A percentile compares a stretch with the other conserved stretches of the same genome.
phyloP scores from a whole-genome alignment of 768 basidiomycete species.

The Suillus ampliporus region DNA sequence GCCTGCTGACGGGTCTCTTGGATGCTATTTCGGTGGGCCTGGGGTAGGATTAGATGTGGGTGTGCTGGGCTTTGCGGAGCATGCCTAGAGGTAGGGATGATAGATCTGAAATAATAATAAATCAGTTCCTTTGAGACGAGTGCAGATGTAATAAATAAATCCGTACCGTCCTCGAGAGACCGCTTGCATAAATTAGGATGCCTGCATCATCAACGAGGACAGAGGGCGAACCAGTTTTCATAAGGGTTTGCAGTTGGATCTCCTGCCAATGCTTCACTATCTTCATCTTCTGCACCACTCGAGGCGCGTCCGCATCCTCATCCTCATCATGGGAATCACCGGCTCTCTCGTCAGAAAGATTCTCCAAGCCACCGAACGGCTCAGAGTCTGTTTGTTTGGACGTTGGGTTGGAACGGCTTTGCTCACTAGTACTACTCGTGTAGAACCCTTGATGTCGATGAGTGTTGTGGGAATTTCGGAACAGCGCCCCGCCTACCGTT shows the following conservation, averaged over 20 bases:
- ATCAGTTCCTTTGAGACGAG: not conserved
- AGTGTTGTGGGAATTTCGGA: too few species aligned
- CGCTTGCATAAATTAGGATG: constrained; percentile 20
- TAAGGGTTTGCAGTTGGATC: constrained; percentile 14
- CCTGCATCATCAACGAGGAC: too few species aligned
- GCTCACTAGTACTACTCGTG: too few species aligned
- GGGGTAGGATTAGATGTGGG: constrained; percentile 29
- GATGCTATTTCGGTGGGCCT: constrained; percentile 87
- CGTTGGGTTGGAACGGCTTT: too few species aligned
- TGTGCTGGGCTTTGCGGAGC: constrained; percentile 65
- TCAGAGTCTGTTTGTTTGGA: not conserved
- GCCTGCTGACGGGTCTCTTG: constrained; percentile 81
- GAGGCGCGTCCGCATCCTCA: constrained; percentile 54
- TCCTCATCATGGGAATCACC: constrained; percentile 17
- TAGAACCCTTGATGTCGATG: too few species aligned
- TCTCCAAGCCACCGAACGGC: constrained; percentile 5
- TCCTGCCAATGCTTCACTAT: constrained; percentile 15
- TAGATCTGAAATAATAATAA: constrained; percentile 48
- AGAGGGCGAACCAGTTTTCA: constrained; percentile 20
- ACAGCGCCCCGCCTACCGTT: too few species aligned
- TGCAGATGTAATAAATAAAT: not conserved
- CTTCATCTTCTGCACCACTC: constrained; percentile 52
- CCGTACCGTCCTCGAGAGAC: constrained; percentile 34
- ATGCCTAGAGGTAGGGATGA: constrained; percentile 66
- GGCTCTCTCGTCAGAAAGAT: not conserved